Base-by-base conservation (phyloP, 2,329 filamentous ascomycete species). In the Chalaropsis ovoidea region DNA sequence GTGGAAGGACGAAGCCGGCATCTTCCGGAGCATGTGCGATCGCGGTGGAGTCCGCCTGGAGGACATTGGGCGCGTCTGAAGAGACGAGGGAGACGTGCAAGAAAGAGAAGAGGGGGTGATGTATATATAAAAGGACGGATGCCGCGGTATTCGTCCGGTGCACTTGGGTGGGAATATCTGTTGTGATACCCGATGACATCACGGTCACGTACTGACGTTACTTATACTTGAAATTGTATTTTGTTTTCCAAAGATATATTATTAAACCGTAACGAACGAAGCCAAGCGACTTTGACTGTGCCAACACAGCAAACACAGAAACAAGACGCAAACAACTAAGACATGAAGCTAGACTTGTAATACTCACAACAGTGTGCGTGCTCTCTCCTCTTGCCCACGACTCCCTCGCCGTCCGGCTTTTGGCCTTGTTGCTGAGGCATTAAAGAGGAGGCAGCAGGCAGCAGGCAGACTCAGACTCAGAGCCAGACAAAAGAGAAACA, bases 11-110 rank as follows among this genome's bases (percentile, higher is more conserved):
- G 76, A 80, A 60, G 85, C 82, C 10, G 88, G 89, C 0, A 91
- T 96, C 65, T 97, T 97, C 75, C 81, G 87, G 69, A 80, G 87
- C 43, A 96, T 96, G 92, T 96, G 92, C 73, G 90, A 95, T 56
- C 80, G 89, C 62, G 92, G 89, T 72, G 90, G 90, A 1, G 95
- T 96, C 65, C 74, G 81, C 11, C 70, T 74, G 0, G 81, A 82
- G 69, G 82, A 85, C 68, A 82, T 85, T 19, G 2, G 54, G 15
- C 54, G 54, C 7, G 27, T 35, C 27, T 58, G 10, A 10, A n/a
- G 8, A 10, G 27, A 1, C 10, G 80, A 81, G 6, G 75, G 70
- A 68, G 75, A 74, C 24, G 76, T 73, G 66, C 65, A 77, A 67
- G 70, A 70, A 56, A 69, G 22, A 27, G 49, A 49, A 49, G 11